Conservation (phyloP, 345 rosid species). For the Aquilaria yunnanensis region DNA sequence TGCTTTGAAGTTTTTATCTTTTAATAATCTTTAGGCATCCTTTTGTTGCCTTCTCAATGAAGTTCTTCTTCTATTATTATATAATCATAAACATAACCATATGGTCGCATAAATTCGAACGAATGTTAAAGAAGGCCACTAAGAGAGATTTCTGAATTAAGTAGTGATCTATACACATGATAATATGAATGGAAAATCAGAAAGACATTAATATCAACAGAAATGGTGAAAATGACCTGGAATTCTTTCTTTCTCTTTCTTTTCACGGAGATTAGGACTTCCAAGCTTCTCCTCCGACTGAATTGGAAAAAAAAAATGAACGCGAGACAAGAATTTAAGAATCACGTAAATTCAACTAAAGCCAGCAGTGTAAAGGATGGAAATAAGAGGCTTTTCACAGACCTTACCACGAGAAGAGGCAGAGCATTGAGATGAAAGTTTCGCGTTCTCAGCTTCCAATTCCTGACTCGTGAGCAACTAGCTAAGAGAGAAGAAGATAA, state of each 20-base stretch:
- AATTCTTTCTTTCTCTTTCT: slow-evolving; percentile 23
- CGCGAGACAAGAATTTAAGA: background rate
- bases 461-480: slow-evolving; percentile 30
- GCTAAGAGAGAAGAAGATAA: background rate
- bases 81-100: too few relatives aligned
- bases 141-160: too few relatives aligned
- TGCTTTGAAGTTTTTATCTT: too few relatives aligned
- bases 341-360: background rate
- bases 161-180: too few relatives aligned
- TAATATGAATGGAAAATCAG: too few relatives aligned
- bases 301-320: background rate
- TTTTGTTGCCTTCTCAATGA: too few relatives aligned
- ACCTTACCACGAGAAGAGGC: slow-evolving; percentile 55
- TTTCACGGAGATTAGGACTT: slow-evolving; percentile 17
- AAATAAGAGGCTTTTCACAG: background rate
- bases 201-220: background rate
- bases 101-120: too few relatives aligned
- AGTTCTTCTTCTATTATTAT: too few relatives aligned
- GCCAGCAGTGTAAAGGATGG: too few relatives aligned
- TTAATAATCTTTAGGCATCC: too few relatives aligned
- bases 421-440: slow-evolving; percentile 42
- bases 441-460: slow-evolving; percentile 53
- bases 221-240: slow-evolving; percentile 18
- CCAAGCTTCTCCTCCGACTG: slow-evolving; percentile 35
- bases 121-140: too few relatives aligned